Base-by-base conservation (phyloP, 2,329 filamentous ascomycete species). In the Apiospora hydei region DNA sequence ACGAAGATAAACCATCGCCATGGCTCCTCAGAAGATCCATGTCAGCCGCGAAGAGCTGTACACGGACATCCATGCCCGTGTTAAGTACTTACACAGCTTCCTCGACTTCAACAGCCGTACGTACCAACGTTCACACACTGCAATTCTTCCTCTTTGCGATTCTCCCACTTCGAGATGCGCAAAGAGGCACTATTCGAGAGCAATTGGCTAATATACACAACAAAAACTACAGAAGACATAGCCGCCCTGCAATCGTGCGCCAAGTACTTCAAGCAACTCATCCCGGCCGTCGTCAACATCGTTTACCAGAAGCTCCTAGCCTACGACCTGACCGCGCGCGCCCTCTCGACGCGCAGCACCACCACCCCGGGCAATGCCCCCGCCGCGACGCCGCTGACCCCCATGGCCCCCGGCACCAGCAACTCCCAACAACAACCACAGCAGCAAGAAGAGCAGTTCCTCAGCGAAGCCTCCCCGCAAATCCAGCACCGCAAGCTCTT, bases 281-380 rank as follows among this genome's bases (percentile, higher is more conserved):
- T 96, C 74, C 94, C 94, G 0, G 91, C 93, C 66, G 88, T 96
- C 30, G 93, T 96, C 78, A 94, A 95, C 82, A 93, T 95, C 73
- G 92, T 96, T 46, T 96, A 96, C 85, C 91, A 91, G 78, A 96
- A 96, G 80, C 88, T 96, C 0, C 85, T 96, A 14, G 89, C 91
- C 78, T 94, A 93, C 82, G 94, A 96, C 79, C 94, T 96, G 80
- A 96, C 94, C 4, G 93, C 94, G 1, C 89, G 92, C 70, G 92
- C 93, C 18, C 94, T 96, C 80, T 88, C 90, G 72, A 90, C 89
- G 1, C 83, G 87, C 30, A 88, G 86, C 73, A 90, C 88, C 1
- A 90, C 89, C 57, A 91, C 90, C 74, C 91, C 94, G 75, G 91
- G 90, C 0, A 90, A 91, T 3, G 86, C 93, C 34, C 18, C 57